phyloP scores from a whole-genome alignment of 2,329 filamentous ascomycete species.

The Emergomyces pasteurianus region DNA sequence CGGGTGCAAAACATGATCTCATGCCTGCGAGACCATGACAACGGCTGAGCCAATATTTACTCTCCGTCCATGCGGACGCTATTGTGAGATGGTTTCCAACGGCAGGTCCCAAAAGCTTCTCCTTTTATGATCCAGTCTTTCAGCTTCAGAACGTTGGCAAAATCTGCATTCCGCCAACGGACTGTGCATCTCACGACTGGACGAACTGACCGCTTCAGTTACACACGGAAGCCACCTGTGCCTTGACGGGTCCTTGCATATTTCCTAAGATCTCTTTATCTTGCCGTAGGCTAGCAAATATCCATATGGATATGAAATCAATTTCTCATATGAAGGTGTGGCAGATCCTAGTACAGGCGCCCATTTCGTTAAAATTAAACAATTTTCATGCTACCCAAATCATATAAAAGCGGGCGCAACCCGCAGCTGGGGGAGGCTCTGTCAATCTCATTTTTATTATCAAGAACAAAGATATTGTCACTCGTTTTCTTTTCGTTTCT shows the following conservation, averaged over 20 bases:
- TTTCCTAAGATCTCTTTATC: not conserved
- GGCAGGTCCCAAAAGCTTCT: not conserved
- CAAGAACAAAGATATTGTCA: not conserved
- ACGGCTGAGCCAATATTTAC: not conserved
- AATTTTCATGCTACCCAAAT: not conserved
- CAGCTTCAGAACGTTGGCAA: not conserved
- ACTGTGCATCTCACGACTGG: not conserved
- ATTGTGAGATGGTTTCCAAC: not conserved
- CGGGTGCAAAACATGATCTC: not conserved
- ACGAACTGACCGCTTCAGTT: not conserved
- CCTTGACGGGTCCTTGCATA: constrained; percentile 2
- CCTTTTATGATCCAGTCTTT: not conserved
- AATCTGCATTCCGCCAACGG: constrained; percentile 1
- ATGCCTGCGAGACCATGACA: not conserved
- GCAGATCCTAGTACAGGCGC: not conserved
- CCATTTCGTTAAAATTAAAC: not conserved
- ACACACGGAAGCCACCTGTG: not conserved
- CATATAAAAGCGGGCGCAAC: not conserved
- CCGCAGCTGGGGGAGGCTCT: not conserved
- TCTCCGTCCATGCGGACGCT: not conserved
- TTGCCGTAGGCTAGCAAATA: not conserved
- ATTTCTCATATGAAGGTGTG: not conserved
- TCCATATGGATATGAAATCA: not conserved
- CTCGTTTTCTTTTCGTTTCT: not conserved
- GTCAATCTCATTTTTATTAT: not conserved